Percentiles rank a stretch among this genome's conserved stretches.
Conservation (phyloP, 495 filamentous ascomycete species). For the Aspergillus indologenus region DNA sequence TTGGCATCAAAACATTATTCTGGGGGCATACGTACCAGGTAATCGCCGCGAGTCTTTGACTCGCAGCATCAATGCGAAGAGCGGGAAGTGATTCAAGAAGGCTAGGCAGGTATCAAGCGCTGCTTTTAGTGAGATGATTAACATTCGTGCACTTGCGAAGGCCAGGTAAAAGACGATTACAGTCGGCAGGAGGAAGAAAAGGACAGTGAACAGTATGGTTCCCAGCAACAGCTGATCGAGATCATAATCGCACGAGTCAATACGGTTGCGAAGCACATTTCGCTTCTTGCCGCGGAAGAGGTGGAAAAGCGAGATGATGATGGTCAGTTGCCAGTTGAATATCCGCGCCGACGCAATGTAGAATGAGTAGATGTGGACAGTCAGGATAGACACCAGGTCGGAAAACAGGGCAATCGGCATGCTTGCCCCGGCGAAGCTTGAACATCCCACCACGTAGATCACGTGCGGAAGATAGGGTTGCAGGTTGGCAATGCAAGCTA, state of each 20-base stretch:
- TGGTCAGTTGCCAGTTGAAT: slow-evolving; percentile 96
- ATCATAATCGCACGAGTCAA: slow-evolving; percentile 98
- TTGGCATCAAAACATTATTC: not conserved
- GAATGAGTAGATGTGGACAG: slow-evolving; percentile 95
- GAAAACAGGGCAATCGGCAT: slow-evolving; percentile 97
- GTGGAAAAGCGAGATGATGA: slow-evolving; percentile 95
- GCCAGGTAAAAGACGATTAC: slow-evolving; percentile 96
- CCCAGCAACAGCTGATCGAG: slow-evolving; percentile 95
- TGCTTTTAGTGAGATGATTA: slow-evolving; percentile 89
- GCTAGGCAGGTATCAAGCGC: slow-evolving; percentile 85
- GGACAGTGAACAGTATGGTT: slow-evolving; percentile 91
- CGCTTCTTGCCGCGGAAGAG: slow-evolving; percentile 97
- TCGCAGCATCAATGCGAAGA: slow-evolving; percentile 95
- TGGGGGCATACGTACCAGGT: slow-evolving; percentile 57
- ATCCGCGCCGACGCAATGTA: slow-evolving; percentile 96
- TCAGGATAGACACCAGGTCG: slow-evolving; percentile 86
- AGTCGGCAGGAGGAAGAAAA: slow-evolving; percentile 93
- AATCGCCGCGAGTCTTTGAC: slow-evolving; percentile 89
- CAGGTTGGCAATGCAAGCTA: slow-evolving; percentile 70
- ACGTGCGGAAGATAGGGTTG: slow-evolving; percentile 77
- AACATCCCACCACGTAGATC: slow-evolving; percentile 91
- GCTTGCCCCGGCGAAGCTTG: slow-evolving; percentile 90
- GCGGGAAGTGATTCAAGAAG: slow-evolving; percentile 94
- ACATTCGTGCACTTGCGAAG: slow-evolving; percentile 91
- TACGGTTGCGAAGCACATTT: slow-evolving; percentile 94